These are phyloP conservation scores for Leucocoprinus birnbaumii DNA, from an alignment of 768 basidiomycete species.

Conservation along the genomic window DNA sequence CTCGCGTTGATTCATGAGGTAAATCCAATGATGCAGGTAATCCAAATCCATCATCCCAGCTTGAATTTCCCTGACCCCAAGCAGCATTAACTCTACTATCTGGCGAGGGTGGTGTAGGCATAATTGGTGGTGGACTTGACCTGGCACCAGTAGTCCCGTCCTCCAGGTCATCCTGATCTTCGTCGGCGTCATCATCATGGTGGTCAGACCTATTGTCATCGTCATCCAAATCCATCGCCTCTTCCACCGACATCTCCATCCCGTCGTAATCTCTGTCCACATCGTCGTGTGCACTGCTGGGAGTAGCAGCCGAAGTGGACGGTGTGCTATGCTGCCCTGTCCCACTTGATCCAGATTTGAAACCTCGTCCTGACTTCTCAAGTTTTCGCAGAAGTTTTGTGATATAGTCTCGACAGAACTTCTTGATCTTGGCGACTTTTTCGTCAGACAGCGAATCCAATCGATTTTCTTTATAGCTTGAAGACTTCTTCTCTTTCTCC, in stretches of 20 bases:
- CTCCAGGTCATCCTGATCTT: not conserved
- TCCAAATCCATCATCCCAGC: not conserved
- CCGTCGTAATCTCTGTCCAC: slow-evolving; percentile 7
- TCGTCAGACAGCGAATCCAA: slow-evolving; percentile 83
- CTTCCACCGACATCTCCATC: slow-evolving; percentile 29
- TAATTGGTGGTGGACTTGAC: not conserved
- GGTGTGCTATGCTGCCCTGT: slow-evolving; percentile 26
- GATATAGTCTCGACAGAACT: slow-evolving; percentile 90
- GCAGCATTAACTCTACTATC: not conserved
- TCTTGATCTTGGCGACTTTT: slow-evolving; percentile 86
- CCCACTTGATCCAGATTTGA: slow-evolving; percentile 19
- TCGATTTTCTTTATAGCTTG: slow-evolving; percentile 68
- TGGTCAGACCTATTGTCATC: slow-evolving; percentile 1
- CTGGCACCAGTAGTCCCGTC: not conserved
- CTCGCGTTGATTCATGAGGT: not conserved
- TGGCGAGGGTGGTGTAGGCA: not conserved
- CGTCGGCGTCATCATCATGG: slow-evolving; percentile 22
- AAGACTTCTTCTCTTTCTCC: slow-evolving; percentile 95
- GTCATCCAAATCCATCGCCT: slow-evolving; percentile 31
- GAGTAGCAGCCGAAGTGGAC: slow-evolving; percentile 38
- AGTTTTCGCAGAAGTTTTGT: slow-evolving; percentile 71
- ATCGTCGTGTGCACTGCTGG: slow-evolving; percentile 36
- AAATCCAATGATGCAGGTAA: not conserved
- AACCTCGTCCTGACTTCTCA: slow-evolving; percentile 45
- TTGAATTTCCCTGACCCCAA: not conserved